Base-by-base conservation (phyloP, 257 asterid genomes). In the Rhazya stricta region DNA sequence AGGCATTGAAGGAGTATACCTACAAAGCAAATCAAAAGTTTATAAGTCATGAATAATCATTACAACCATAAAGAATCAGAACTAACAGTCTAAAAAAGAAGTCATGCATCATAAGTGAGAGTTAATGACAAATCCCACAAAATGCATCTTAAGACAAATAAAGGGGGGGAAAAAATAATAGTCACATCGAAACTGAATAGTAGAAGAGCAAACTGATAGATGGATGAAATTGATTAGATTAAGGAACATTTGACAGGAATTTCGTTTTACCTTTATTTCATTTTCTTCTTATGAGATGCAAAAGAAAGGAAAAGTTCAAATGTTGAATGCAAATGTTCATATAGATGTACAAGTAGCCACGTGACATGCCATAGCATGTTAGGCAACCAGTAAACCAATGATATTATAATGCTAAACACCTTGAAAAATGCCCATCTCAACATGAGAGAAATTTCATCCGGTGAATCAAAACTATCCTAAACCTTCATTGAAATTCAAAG, bases 1-100 rank as follows among this genome's bases (percentile, higher is more conserved):
- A 80, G 89, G 91, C 86, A 90, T 76, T 45, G 89, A 77, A 65
- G 90, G 84, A 76, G 89, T 75, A 81, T 76, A 87, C 82, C 96
- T 91, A 86, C 77, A 81, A 9, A 68, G 46, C 21, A 58, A 39
- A 69, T 39, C 36, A 74, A 32, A 10, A 57, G 32, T 51, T 27
- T 68, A 54, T 18, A 69, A 71, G 73, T 21, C 34, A 57, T 27
- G 36, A 66, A 53, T 50, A 19, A 45, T 21, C 29, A 45, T 51
- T 6, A 57, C n/a, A 57, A 71, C 15, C 29, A 65, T 34, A 13
- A 51, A 37, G 32, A 32, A 32, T 32, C 9, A 29, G 39, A 69
- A 18, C 19, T 8, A 37, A 8, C 37, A n/a, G 61, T 32, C 21
- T 42, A 12, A 51, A 51, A n/a, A 51, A 16, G n/a, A 34, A 48